A percentile compares a stretch with the other conserved stretches of the same genome.
phyloP scores from a whole-genome alignment of 176 grass and related monocot species.

The Phoenix dactylifera region DNA sequence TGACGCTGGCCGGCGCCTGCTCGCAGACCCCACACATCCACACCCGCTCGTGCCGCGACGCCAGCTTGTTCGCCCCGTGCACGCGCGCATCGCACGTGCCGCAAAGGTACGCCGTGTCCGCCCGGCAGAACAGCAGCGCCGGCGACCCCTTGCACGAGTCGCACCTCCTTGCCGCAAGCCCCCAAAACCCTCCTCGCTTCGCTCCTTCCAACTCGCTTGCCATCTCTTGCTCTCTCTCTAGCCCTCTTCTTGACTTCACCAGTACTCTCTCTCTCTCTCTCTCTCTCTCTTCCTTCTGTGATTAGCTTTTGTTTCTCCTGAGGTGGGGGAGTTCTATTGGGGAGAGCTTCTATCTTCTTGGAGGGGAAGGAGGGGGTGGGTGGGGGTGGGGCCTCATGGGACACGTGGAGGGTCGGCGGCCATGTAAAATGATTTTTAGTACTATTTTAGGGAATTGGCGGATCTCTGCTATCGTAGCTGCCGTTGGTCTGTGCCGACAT shows the following conservation, averaged over 20 bases:
- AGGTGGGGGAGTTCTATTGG: no score
- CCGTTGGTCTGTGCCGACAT: no score
- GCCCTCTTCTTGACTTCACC: not conserved
- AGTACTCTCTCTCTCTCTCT: no score
- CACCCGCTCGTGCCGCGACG: not conserved
- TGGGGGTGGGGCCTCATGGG: no score
- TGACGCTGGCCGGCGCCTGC: not conserved
- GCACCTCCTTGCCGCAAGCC: not conserved
- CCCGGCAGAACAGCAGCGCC: conserved; percentile 5
- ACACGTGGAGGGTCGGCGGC: no score
- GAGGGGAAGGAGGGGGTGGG: no score
- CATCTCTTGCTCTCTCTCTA: not conserved
- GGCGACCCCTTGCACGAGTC: conserved; percentile 6
- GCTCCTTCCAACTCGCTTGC: not conserved
- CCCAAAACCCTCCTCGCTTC: not conserved
- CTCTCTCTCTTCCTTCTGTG: no score
- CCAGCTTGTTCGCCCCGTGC: not conserved
- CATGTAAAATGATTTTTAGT: no score
- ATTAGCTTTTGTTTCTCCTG: no score
- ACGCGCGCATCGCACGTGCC: not conserved
- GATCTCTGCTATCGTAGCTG: no score
- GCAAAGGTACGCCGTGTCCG: conserved; percentile 17
- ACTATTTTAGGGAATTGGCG: no score
- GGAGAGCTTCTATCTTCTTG: no score
- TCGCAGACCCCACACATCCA: conserved; percentile 10